Evolutionary conservation across 2,329 filamentous ascomycete genomes (phyloP), one percentile per base, ranked within the genome.

Genomic region (Aspergillus chevalieri): DNA sequence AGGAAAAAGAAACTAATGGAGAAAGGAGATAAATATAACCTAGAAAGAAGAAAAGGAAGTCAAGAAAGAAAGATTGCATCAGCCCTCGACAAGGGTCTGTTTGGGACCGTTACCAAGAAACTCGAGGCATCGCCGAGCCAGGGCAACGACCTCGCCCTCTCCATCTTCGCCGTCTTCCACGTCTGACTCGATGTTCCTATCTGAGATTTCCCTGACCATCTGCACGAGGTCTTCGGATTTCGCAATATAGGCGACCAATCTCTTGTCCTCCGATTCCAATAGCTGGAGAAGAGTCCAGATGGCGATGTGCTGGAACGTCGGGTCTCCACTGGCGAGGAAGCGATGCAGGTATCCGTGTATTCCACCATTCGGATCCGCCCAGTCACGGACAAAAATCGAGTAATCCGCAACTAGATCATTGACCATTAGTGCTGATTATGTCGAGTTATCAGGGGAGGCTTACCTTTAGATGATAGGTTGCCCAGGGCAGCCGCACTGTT

Each of bases 301-400:
- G 46, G 93, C 93, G 65, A 98, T 98, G 67, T 98, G 93, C 71
- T 98, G 93, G 78, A 98, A 98, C 0, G 93, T 98, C 1, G 93
- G 85, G 65, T 98, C 93, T 38, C 91, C 92, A 56, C 90, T 96
- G 42, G 87, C 88, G 15, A 98, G 79, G 77, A 98, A 98, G 48
- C 92, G 85, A 61, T 85, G 87, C 33, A 98, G 79, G 65, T 98
- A 98, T 47, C 93, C 93, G 65, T 96, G 91, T 53, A 98, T 95
- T 43, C 93, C 93, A 43, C 90, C 93, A 53, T 89, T 87, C 2
- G 93, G 93, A 62, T 95, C 86, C 15, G 81, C 84, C 93, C 93
- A 98, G 69, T 95, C 89, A 59, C 89, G 85, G 38, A 96, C 86
- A 67, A 98, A 98, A 60, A 96, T 93, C 2, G 88, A 87, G 71